Evolutionary conservation across 164 flowering plant genomes (phyloP), one percentile per base, ranked within the genome.

Genomic region (Stephania yunnanensis): DNA sequence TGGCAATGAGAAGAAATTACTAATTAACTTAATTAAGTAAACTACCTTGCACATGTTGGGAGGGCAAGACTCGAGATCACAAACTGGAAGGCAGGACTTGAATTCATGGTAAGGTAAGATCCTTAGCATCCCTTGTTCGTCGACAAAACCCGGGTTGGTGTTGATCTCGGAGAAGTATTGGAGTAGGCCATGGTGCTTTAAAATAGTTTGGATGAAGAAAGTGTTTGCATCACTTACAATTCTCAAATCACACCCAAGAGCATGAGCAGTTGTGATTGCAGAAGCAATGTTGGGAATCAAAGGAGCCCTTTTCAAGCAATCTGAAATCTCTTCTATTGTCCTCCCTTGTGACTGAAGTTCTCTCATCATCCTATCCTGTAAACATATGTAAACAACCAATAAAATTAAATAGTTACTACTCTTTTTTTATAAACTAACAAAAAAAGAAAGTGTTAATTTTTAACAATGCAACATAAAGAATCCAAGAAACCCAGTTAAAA

Each of bases 11-110:
- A 36, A 4, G 0, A 52, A 52, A 71, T 17, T 25, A 25, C 25
- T 25, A 25, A 25, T 25, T 25, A 25, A 25, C 25, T 25, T 25
- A 11, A 42, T 44, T 69, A 13, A 69, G n/a, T 61, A 12, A 71
- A 30, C 25, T 86, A 91, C 97, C 93, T 93, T 93, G 86, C 98
- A 93, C 87, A 93, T 71, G 76, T 94, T 91, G 31, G 89, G 78
- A 80, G 95, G 93, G 85, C 98, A 94, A 9, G 66, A 19, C 22
- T 61, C 22, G 20, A 84, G 79, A 70, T 67, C 75, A 80, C 98
- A 94, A 19, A 83, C 87, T 77, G 89, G 95, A 79, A 87, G 79
- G 72, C 87, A 70, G 10, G 76, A 36, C 31, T 48, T 80, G 29
- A 65, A 75, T 73, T 84, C 87, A 83, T 88, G 89, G 77, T 75